phyloP scores from a whole-genome alignment of 2,329 filamentous ascomycete species.

The Fusarium oxysporum region DNA sequence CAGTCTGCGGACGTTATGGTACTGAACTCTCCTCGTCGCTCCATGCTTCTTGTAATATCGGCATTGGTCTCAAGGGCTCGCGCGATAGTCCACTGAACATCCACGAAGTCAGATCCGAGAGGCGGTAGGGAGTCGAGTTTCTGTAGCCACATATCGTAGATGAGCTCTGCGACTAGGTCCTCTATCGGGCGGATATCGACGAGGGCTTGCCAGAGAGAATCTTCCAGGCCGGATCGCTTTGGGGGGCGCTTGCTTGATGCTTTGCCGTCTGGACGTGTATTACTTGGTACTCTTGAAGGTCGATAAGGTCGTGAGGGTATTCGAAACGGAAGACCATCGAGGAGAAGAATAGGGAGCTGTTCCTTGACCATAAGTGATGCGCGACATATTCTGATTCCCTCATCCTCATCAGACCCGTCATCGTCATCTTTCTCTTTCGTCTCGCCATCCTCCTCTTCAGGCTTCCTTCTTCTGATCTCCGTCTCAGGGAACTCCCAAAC shows the following conservation, averaged over 20 bases:
- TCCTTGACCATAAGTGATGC: slow-evolving; percentile 36
- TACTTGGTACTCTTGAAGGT: slow-evolving; percentile 11
- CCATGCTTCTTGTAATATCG: slow-evolving; percentile 36
- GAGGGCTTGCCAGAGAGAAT: slow-evolving; percentile 34
- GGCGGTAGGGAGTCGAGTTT: slow-evolving; percentile 38
- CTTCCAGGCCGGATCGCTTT: slow-evolving; percentile 35
- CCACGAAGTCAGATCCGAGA: slow-evolving; percentile 14
- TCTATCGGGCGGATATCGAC: slow-evolving; percentile 25
- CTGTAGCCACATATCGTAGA: slow-evolving; percentile 45
- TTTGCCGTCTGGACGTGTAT: neutral
- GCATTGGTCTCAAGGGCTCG: slow-evolving; percentile 44
- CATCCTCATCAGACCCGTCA: slow-evolving; percentile 1
- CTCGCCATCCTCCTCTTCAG: neutral
- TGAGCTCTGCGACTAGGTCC: slow-evolving; percentile 40
- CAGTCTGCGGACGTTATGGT: slow-evolving; percentile 35
- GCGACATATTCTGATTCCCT: slow-evolving; percentile 41
- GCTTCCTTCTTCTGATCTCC: slow-evolving; percentile 4
- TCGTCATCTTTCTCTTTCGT: neutral
- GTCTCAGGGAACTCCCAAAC: slow-evolving; percentile 43
- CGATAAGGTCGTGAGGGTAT: slow-evolving; percentile 6
- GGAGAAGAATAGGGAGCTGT: slow-evolving; percentile 37
- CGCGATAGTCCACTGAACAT: slow-evolving; percentile 37
- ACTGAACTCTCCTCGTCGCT: slow-evolving; percentile 31
- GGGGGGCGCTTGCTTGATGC: neutral
- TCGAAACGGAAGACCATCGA: slow-evolving; percentile 37